Evolutionary conservation across 495 filamentous ascomycete species (phyloP).

Genomic region (Hypoxylon crocopeplum): DNA sequence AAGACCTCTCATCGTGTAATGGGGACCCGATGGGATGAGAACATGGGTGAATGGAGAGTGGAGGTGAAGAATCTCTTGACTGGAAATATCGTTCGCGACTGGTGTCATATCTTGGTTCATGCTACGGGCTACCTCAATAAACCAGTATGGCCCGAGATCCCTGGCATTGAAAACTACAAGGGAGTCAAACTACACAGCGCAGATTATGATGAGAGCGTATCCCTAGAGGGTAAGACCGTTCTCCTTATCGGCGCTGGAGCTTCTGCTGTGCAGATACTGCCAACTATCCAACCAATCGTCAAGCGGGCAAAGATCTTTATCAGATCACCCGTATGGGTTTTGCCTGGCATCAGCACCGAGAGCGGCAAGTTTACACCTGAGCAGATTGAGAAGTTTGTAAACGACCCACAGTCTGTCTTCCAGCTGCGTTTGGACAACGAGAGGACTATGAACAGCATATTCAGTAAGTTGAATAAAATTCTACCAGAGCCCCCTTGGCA

Average conservation of each 20-base stretch:
- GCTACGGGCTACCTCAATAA: constrained; percentile 48
- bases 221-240: constrained; percentile 56
- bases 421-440: constrained; percentile 60
- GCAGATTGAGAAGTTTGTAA: constrained; percentile 55
- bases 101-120: constrained; percentile 60
- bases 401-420: constrained; percentile 46
- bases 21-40: constrained; percentile 50
- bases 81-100: constrained; percentile 45
- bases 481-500: constrained; percentile 45
- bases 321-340: constrained; percentile 50
- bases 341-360: constrained; percentile 40
- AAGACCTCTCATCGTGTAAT: constrained; percentile 49
- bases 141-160: constrained; percentile 62
- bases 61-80: constrained; percentile 46
- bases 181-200: constrained; percentile 65
- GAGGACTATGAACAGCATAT: constrained; percentile 55
- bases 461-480: constrained; percentile 32
- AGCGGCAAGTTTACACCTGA: constrained; percentile 49
- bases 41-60: constrained; percentile 49
- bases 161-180: constrained; percentile 59
- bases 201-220: constrained; percentile 51
- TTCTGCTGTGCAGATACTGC: constrained; percentile 56
- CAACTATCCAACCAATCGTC: constrained; percentile 53
- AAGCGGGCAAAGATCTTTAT: constrained; percentile 53
- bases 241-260: constrained; percentile 63